Percentiles rank a stretch among this genome's conserved stretches.
phyloP scores from a whole-genome alignment of 2,329 filamentous ascomycete genomes.

The Colletotrichum sansevieriae region DNA sequence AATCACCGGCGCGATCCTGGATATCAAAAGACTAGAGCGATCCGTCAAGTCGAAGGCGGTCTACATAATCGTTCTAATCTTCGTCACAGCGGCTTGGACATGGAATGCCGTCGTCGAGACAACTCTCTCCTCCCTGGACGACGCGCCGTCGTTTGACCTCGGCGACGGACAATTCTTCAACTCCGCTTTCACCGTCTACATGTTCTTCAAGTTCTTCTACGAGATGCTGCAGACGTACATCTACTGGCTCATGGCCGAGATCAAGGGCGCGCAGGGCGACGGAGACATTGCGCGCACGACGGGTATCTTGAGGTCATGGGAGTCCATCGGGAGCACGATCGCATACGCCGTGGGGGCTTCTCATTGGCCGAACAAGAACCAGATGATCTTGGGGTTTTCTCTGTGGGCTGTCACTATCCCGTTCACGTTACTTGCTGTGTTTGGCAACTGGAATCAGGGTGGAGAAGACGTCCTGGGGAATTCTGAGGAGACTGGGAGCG shows the following conservation, averaged over 20 bases:
- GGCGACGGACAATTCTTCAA: slow-evolving; percentile 33
- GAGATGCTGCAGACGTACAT: slow-evolving; percentile 36
- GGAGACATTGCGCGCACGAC: slow-evolving; percentile 33
- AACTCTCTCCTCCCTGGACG: slow-evolving; percentile 22
- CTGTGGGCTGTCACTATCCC: slow-evolving; percentile 30
- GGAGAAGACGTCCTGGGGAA: neutral
- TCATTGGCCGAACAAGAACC: slow-evolving; percentile 37
- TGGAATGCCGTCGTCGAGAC: slow-evolving; percentile 37
- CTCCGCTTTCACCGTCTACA: slow-evolving; percentile 35
- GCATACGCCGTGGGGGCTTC: slow-evolving; percentile 31
- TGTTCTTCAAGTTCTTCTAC: slow-evolving; percentile 39
- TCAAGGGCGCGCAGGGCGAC: slow-evolving; percentile 33
- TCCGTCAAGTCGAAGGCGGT: slow-evolving; percentile 32
- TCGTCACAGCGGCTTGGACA: slow-evolving; percentile 24
- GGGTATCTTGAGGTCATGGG: slow-evolving; percentile 33
- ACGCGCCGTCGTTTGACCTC: slow-evolving; percentile 27
- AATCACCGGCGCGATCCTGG: slow-evolving; percentile 25
- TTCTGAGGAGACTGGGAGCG: slow-evolving; percentile 23
- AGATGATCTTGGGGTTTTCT: slow-evolving; percentile 31
- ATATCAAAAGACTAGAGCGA: slow-evolving; percentile 21
- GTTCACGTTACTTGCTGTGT: slow-evolving; percentile 34
- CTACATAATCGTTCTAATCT: slow-evolving; percentile 27
- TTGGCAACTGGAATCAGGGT: slow-evolving; percentile 31
- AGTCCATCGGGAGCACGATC: slow-evolving; percentile 31
- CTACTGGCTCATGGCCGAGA: slow-evolving; percentile 40